Evolutionary conservation across 2,329 filamentous ascomycete species (phyloP).

Genomic region (Phialophora macrospora): DNA sequence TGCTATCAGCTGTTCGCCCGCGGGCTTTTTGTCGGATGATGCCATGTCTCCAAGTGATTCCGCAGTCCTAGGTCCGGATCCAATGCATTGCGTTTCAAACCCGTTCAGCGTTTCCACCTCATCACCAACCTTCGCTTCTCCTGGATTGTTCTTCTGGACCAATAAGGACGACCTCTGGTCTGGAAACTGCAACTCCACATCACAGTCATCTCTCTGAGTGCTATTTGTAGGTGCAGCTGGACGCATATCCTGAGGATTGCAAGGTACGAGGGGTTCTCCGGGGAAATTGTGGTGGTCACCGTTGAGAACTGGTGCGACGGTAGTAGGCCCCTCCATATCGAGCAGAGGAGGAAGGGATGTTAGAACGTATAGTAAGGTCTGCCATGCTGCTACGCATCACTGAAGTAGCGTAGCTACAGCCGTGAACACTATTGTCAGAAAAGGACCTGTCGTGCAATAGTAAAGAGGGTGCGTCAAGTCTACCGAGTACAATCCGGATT

Average conservation of each 20-base stretch:
- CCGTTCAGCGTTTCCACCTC: background rate
- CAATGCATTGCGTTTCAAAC: background rate
- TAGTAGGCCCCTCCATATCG: constrained; percentile 23
- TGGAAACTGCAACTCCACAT: background rate
- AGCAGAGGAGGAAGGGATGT: constrained; percentile 3
- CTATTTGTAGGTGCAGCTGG: background rate
- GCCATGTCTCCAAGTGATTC: background rate
- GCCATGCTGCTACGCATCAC: constrained; percentile 10
- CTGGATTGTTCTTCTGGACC: background rate
- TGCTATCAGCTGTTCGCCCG: background rate
- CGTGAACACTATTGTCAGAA: background rate
- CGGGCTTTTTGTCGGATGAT: background rate
- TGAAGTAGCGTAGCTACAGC: background rate
- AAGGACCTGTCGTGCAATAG: background rate
- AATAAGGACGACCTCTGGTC: constrained; percentile 24
- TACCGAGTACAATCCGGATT: background rate
- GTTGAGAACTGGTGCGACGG: constrained; percentile 10
- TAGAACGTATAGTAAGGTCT: background rate
- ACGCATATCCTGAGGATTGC: constrained; percentile 11
- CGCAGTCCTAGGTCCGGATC: background rate
- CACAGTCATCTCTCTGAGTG: background rate
- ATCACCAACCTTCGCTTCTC: background rate
- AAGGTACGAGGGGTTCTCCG: constrained; percentile 17
- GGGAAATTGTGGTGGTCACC: constrained; percentile 17
- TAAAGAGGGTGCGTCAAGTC: background rate